Conservation (phyloP, 2,329 filamentous ascomycete species). For the Trichoderma sp. region DNA sequence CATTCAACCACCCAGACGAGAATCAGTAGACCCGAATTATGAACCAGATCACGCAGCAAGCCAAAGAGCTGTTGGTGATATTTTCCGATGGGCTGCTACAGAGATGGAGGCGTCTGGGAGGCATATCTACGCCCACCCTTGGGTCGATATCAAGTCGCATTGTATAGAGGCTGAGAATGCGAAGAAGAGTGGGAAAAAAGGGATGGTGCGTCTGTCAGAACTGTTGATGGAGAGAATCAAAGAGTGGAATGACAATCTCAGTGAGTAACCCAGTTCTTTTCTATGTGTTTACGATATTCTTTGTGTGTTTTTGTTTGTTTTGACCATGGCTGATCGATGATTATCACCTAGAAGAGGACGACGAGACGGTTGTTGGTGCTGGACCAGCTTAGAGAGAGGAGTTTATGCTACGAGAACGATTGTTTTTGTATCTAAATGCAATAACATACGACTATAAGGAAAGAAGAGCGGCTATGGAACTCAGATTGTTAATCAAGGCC, state of each 20-base stretch:
- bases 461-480: neutral
- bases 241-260: neutral
- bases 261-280: neutral
- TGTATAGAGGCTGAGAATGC: neutral
- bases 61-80: conserved; percentile 10
- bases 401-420: too few species aligned
- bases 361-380: neutral
- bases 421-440: neutral
- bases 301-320: neutral
- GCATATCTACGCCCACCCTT: conserved; percentile 15
- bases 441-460: neutral
- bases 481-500: neutral
- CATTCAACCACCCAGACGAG: neutral
- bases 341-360: neutral
- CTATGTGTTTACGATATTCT: neutral
- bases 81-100: conserved; percentile 13
- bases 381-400: neutral
- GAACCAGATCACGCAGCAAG: neutral
- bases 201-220: neutral
- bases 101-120: conserved; percentile 9
- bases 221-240: conserved; percentile 2
- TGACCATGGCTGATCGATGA: neutral
- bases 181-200: neutral
- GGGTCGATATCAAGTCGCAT: neutral
- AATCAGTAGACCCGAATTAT: neutral